phyloP scores from a whole-genome alignment of 208 protist species.

The Vickermania ingenoplastis region DNA sequence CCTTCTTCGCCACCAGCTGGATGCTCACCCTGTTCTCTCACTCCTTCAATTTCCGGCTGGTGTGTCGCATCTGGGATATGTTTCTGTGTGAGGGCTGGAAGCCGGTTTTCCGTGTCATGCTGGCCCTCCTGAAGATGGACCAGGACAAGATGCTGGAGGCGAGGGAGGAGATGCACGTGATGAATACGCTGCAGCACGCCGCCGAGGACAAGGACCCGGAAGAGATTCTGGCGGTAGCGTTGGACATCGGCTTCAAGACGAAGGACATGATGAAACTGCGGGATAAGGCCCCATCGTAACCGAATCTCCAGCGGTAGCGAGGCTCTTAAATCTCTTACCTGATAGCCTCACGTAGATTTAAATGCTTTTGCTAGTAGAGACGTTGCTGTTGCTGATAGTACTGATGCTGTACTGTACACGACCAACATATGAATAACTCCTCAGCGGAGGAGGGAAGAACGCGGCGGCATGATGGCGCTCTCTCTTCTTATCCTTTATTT shows the following conservation, averaged over 20 bases:
- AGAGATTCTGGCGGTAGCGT: constrained; percentile 35
- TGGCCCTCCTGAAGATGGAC: constrained; percentile 67
- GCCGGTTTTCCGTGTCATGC: constrained; percentile 71
- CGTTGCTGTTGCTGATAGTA: no score
- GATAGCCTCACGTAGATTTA: no score
- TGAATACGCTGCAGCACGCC: constrained; percentile 48
- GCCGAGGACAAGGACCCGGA: constrained; percentile 52
- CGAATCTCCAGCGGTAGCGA: no score
- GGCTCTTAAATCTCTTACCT: no score
- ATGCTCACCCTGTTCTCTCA: constrained; percentile 85
- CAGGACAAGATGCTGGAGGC: constrained; percentile 24
- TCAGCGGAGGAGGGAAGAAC: no score
- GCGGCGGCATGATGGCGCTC: no score
- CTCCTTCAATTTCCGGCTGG: constrained; percentile 65
- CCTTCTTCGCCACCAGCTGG: constrained; percentile 76
- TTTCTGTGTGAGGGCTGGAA: constrained; percentile 91
- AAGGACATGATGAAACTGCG: constrained; percentile 15
- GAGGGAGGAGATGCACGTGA: constrained; percentile 35
- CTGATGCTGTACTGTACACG: no score
- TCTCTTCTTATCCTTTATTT: no score
- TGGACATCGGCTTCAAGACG: constrained; percentile 69
- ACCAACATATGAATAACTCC: no score
- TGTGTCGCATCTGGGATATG: constrained; percentile 86
- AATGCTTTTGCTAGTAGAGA: no score
- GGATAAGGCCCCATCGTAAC: no score